Base-by-base conservation (phyloP, 1,284 basidiomycete genomes). In the Xerocomus nothofagi region DNA sequence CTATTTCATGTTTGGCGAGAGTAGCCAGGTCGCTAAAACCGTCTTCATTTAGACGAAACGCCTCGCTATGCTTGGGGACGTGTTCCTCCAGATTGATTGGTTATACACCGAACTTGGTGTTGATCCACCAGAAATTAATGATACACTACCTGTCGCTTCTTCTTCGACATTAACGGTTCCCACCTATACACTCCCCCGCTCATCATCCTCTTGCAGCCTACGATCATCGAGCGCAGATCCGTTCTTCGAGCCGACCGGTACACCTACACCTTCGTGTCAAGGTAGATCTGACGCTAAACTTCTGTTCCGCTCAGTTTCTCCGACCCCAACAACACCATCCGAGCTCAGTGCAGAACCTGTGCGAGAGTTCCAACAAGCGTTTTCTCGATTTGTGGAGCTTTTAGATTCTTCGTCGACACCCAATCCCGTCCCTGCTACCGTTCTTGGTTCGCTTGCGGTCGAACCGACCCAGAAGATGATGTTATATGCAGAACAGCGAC, bases 61-160 rank as follows among this genome's bases (percentile, higher is more conserved):
- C 30, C 72, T 88, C 26, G 71, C 76, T 37, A 76, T 84, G 45
- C 73, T 93, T n/a, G 80, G 81, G 2, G 68, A 73, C 8, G 74
- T 78, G 26, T 80, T 91, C 53, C 66, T 82, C 15, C 84, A 91
- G 50, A 84, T 92, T 30, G 86, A 90, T 61, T 88, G 84, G 79
- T 70, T 92, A n/a, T 79, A 91, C 59, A 76, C 79, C 18, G 89
- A 92, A 65, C 77, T 93, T 4, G 90, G 87, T 17, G 80, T 91
- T 39, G 49, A 73, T 17, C 76, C 81, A 18, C 82, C 83, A 7
- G 67, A 74, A 8, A 56, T 77, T 3, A 74, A 81, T 15, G 76
- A 79, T 17, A 14, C 42, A 0, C 30, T 41, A 30, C 54, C 65
- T 11, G 34, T 51, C 21, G 54, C 56, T 23, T 71, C 75, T 31